Base-by-base conservation (phyloP, 441 rosid genomes). In the Croton setiger region DNA sequence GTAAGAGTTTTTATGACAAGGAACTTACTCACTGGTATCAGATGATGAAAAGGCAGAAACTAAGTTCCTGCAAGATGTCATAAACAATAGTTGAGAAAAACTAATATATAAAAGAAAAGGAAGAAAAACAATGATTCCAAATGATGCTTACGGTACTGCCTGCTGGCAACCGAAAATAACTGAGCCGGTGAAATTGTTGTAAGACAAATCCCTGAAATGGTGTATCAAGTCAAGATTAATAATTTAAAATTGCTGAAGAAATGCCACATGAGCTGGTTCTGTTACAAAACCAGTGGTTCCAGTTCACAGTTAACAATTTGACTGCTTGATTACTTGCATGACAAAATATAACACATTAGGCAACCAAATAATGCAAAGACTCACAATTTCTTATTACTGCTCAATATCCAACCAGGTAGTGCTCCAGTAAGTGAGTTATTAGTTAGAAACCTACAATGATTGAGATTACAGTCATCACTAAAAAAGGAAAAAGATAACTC, bases 161-260 rank as follows among this genome's bases (percentile, higher is more conserved):
- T 73, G 71, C 31, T 21, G 74, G 78, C 98, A 95, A 76, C 84
- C 72, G 18, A 23, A 0, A n/a, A 60, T 0, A 69, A 77, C 49
- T 52, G 87, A 55, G 51, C 72, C 74, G 0, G 86, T 84, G 76
- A 95, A 95, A 71, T 88, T 86, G 87, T 95, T 95, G 81, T 88
- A 87, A 63, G 99, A 95, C 63, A 92, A 75, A 79, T 95, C 99
- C 10, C 99, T 95, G 90, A 63, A 76, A 65, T 15, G 56, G 37
- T 23, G 55, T 57, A 3, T 4, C 66, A 49, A 55, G 33, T 66
- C 51, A 71, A 41, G 15, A 12, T 33, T 23, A 72, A 54, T 43
- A 18, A 63, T 60, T 37, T 39, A 60, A 6, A 4, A 60, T 7
- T 10, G 15, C 15, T 6, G 13, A 41, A 14, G 18, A 37, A 61